Percentiles rank a stretch among this genome's conserved stretches.
phyloP scores from a whole-genome alignment of 2,329 filamentous ascomycete genomes.

The Ceratocystis alfenasii region DNA sequence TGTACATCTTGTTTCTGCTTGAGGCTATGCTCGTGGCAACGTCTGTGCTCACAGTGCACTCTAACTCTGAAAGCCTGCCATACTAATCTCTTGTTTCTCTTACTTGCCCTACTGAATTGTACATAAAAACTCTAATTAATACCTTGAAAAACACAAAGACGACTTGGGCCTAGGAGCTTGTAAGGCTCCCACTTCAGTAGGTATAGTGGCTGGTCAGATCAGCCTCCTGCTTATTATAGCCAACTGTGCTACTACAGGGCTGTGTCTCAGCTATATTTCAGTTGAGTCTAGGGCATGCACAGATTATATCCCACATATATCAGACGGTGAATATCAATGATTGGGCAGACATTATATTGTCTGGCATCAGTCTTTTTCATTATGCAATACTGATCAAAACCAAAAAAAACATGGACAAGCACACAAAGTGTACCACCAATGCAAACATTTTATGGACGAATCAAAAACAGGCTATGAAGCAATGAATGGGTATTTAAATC shows the following conservation, averaged over 20 bases:
- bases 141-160: no score
- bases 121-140: no score
- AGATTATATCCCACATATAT: neutral
- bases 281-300: slow-evolving; percentile 4
- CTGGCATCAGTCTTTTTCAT: neutral
- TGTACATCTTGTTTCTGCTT: neutral
- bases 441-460: neutral
- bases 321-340: slow-evolving; percentile 6
- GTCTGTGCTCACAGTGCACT: neutral
- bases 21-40: slow-evolving; percentile 4
- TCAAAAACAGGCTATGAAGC: neutral
- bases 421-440: neutral
- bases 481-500: slow-evolving; percentile 4
- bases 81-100: neutral
- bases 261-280: slow-evolving; percentile 6
- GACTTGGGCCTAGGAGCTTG: no score
- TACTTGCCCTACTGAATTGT: no score
- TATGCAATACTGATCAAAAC: neutral
- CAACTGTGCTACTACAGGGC: neutral
- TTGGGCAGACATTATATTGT: slow-evolving; percentile 7
- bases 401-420: neutral
- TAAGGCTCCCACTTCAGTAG: no score
- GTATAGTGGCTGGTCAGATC: no score
- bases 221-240: neutral
- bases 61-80: neutral